A percentile compares a stretch with the other conserved stretches of the same genome.
Evolutionary conservation across 331 rosid species (phyloP).

Genomic region (Cydonia oblonga): DNA sequence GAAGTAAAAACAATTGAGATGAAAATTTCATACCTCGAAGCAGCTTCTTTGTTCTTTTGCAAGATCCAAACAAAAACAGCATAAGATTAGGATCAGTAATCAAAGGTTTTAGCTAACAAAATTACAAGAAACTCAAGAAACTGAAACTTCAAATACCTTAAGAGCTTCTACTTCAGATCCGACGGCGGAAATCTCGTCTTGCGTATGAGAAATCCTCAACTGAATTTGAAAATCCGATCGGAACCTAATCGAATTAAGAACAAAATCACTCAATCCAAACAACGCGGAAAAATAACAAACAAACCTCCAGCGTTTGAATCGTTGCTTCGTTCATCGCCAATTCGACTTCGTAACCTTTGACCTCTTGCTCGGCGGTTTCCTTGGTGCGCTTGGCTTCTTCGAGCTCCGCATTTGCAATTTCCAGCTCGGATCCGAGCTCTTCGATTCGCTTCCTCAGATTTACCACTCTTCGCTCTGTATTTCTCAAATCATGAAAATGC

Average conservation of each 20-base stretch:
- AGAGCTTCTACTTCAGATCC: constrained; percentile 37
- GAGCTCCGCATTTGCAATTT: constrained; percentile 40
- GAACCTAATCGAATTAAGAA: not conserved
- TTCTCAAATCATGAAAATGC: not conserved
- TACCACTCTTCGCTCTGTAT: constrained; percentile 60
- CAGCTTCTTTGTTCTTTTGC: constrained; percentile 35
- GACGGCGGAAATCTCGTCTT: constrained; percentile 24
- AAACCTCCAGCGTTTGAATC: constrained; percentile 35
- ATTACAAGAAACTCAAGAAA: not conserved
- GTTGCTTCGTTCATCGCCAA: constrained; percentile 28
- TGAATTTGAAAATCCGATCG: constrained; percentile 33
- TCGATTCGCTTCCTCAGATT: constrained; percentile 50
- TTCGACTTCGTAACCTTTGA: constrained; percentile 44
- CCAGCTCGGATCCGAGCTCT: constrained; percentile 42
- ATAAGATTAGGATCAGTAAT: not conserved
- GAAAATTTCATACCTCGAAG: constrained; percentile 29
- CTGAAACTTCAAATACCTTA: constrained; percentile 18
- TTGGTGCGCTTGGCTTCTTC: constrained; percentile 56
- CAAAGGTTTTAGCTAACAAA: not conserved
- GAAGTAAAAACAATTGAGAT: not conserved
- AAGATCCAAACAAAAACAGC: constrained; percentile 9
- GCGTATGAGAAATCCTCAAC: constrained; percentile 31
- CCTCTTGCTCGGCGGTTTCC: constrained; percentile 62
- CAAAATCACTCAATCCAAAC: not conserved
- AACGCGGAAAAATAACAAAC: not conserved